Evolutionary conservation across 1,139 yeast species (phyloP), one percentile per base, ranked within the genome.

Genomic region (Candida frijolesensis): DNA sequence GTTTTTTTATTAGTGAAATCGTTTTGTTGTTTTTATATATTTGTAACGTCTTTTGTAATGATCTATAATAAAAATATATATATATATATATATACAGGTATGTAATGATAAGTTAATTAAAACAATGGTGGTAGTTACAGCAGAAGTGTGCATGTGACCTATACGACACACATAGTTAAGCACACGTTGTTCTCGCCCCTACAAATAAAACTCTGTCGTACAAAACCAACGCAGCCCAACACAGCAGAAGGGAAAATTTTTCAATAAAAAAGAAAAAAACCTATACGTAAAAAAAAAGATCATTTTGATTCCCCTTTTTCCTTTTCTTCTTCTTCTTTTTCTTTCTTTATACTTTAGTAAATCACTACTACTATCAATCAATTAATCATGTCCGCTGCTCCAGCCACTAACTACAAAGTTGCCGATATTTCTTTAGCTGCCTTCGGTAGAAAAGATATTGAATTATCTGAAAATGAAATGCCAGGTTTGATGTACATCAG

Each of bases 401-500:
- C 72, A 59, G 67, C 69, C 48, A 63, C 62, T 43, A 88, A 86
- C 79, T 94, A 86, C 84, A 94, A 95, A 79, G 97, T 94, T 73
- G 96, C 99, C 69, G 99, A 94, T 77, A 88, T 95, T 78, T 89
- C 97, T 65, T 85, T 94, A 64, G 99, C 99, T 70, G 99, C 99
- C 70, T 94, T 94, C 77, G 99, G 99, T 80, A 91, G 99, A 84
- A 95, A 94, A 80, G 99, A 94, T 80, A 94, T 94, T 70, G 98
- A 94, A 79, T 85, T 94, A 74, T 94, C 99, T 61, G 99, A 95
- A 83, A 94, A 94, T 74, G 99, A 94, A 80, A 95, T 95, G 99
- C 99, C 99, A 65, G 99, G 99, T 83, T 85, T 94, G 71, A 94
- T 94, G 96, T 89, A 92, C 79, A 92, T 94, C 79, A 89, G 99